Conservation (phyloP, 306 rosid genomes). For the Cicer cuneatum region DNA sequence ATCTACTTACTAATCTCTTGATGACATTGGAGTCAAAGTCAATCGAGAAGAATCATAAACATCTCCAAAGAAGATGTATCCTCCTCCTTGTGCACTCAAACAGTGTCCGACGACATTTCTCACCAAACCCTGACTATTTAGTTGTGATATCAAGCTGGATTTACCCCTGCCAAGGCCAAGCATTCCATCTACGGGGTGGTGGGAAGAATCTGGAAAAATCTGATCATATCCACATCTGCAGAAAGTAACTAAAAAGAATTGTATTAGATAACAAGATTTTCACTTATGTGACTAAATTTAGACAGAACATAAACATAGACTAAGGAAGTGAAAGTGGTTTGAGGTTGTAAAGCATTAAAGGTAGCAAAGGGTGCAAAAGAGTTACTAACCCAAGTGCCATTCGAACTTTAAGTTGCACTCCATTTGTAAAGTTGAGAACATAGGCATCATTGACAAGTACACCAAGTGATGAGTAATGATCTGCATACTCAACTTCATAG, state of each 20-base stretch:
- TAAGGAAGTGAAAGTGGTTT: slow-evolving; percentile 10
- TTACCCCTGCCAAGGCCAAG: slow-evolving; percentile 91
- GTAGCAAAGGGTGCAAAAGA: slow-evolving; percentile 15
- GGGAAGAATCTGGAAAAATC: slow-evolving; percentile 62
- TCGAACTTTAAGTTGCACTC: slow-evolving; percentile 63
- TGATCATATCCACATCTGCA: slow-evolving; percentile 94
- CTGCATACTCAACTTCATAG: slow-evolving; percentile 85
- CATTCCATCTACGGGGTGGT: slow-evolving; percentile 80
- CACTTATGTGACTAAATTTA: background rate
- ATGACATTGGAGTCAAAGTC: slow-evolving; percentile 77
- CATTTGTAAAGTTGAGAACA: slow-evolving; percentile 70
- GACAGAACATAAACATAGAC: background rate
- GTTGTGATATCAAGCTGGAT: slow-evolving; percentile 79
- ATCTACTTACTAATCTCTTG: slow-evolving; percentile 58
- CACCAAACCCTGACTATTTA: slow-evolving; percentile 70
- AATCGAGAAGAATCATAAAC: slow-evolving; percentile 65
- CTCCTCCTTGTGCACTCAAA: slow-evolving; percentile 82
- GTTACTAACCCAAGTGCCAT: slow-evolving; percentile 80
- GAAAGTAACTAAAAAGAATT: slow-evolving; percentile 19
- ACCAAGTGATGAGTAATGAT: slow-evolving; percentile 85
- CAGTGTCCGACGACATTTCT: slow-evolving; percentile 84
- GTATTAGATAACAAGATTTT: background rate
- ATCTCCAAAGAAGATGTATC: slow-evolving; percentile 84
- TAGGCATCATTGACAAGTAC: slow-evolving; percentile 82
- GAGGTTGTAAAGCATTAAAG: background rate